Evolutionary conservation across 1,139 yeast species (phyloP), one percentile per base, ranked within the genome.

Genomic region (Citeromyces siamensis): DNA sequence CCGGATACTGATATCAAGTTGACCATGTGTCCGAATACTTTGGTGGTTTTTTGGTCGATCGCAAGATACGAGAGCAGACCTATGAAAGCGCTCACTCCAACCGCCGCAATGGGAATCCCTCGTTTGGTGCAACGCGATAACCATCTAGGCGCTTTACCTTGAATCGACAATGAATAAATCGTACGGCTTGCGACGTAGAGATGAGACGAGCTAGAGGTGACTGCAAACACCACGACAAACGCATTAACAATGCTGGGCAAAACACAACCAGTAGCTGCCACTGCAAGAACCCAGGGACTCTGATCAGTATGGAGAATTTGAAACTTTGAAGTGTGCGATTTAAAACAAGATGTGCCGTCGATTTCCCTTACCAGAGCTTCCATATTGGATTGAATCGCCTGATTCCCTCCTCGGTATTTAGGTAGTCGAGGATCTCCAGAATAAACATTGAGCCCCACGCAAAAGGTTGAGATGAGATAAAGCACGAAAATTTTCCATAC

Each of bases 171-270:
- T 1, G 84, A 77, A 47, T 78, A 78, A 33, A 79, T 52, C 0
- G 88, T 78, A 41, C 93, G 60, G 14, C 83, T 73, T 20, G 83
- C 71, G 4, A 80, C 84, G 45, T 78, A 80, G 19, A 80, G 55
- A 44, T 75, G 83, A 1, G 85, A 70, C 38, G 73, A 69, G 0
- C 83, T 85, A 35, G 86, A 72, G 38, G 77, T 66, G 7, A 80
- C 62, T 0, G 85, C 85, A 52, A 77, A 75, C 39, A 75, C 66
- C 4, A 79, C 74, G 44, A 79, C 64, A 35, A 76, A 64, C 0
- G 71, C 80, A 51, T 77, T 75, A 37, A 73, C 59, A 3, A 66
- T 75, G 1, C 75, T 56, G 19, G 81, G 69, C 36, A 70, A 60
- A 2, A 64, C 48, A 48, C 86, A 79, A 1, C 78, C 77, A 0